Conservation (phyloP, 345 rosid genomes). For the Cardamine chenopodiifolia region DNA sequence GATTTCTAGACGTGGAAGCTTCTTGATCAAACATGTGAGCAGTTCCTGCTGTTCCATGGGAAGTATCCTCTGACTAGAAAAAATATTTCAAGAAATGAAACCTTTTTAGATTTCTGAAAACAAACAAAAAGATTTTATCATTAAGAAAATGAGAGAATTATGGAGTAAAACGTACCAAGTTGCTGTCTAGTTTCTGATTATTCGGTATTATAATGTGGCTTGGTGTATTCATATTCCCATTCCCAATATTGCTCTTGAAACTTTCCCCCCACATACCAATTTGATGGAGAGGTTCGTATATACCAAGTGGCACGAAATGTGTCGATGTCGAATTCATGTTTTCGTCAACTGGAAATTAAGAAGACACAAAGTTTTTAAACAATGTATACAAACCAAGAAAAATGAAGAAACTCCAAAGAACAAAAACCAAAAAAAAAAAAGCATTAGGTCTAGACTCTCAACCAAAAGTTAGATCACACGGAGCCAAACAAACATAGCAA, state of each 20-base stretch:
- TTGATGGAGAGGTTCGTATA: slow-evolving; percentile 77
- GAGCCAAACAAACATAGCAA: slow-evolving; percentile 7
- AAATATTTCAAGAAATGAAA: slow-evolving; percentile 27
- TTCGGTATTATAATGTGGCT: slow-evolving; percentile 53
- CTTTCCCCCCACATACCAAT: slow-evolving; percentile 85
- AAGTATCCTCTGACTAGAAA: slow-evolving; percentile 84
- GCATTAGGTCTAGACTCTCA: slow-evolving; percentile 12
- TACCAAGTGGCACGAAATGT: slow-evolving; percentile 73
- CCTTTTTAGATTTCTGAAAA: neutral
- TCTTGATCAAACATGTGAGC: slow-evolving; percentile 77
- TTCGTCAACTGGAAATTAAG: slow-evolving; percentile 27
- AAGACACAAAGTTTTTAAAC: neutral
- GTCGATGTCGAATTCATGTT: slow-evolving; percentile 75
- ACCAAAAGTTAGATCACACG: slow-evolving; percentile 16
- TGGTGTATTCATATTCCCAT: slow-evolving; percentile 52
- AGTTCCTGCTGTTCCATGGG: slow-evolving; percentile 63
- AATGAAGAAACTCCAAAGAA: neutral
- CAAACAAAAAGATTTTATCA: neutral
- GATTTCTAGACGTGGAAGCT: slow-evolving; percentile 59
- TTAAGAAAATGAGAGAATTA: neutral
- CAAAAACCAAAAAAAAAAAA: neutral
- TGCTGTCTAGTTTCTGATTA: slow-evolving; percentile 64
- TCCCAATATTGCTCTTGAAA: slow-evolving; percentile 50
- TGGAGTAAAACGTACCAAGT: slow-evolving; percentile 49
- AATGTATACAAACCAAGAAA: slow-evolving; percentile 12